Evolutionary conservation across 352 stramenopile genomes (phyloP), one percentile per base, ranked within the genome.

Genomic region (Phytophthora foliorum): DNA sequence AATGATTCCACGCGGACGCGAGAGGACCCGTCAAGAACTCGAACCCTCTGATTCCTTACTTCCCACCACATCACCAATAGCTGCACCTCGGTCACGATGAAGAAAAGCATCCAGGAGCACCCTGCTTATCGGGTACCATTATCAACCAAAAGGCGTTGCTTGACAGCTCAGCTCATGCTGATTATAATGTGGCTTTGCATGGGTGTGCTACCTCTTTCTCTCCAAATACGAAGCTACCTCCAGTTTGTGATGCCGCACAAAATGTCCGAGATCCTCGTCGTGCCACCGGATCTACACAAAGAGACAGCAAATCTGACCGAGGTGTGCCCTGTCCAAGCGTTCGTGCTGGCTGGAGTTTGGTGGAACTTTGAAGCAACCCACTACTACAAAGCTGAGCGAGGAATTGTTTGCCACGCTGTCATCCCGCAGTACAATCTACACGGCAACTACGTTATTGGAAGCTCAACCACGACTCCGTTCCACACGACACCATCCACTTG

Each of bases 401-500:
- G 54, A 6, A 17, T 25, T 2, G 34, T 75, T n/a, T 75, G 67
- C 21, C 67, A 75, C n/a, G 41, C 36, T 5, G 67, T 75, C 5
- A 54, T 69, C 4, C 66, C 66, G 31, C 66, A 74, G 39, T 69
- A 65, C 39, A 75, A 75, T 50, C n/a, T 51, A 9, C 67, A 75
- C 13, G 69, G 69, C 6, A 57, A 70, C 19, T 77, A 77, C 19
- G 50, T 69, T n/a, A 58, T 65, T 16, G 63, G 45, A 2, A 52
- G 25, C 17, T 25, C 31, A 6, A 57, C 25, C 17, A 48, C 54
- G 9, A 24, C 31, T 4, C 41, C 55, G 19, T 16, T 67, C 67
- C 67, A 41, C 50, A 48, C 2, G 55, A 44, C 44, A 1, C 60
- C 60, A 31, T 24, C 21, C 1, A 42, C 14, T 16, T 68, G 49